Conservation (phyloP, 202 grass and related monocot genomes). For the Saccharum hybrid region DNA sequence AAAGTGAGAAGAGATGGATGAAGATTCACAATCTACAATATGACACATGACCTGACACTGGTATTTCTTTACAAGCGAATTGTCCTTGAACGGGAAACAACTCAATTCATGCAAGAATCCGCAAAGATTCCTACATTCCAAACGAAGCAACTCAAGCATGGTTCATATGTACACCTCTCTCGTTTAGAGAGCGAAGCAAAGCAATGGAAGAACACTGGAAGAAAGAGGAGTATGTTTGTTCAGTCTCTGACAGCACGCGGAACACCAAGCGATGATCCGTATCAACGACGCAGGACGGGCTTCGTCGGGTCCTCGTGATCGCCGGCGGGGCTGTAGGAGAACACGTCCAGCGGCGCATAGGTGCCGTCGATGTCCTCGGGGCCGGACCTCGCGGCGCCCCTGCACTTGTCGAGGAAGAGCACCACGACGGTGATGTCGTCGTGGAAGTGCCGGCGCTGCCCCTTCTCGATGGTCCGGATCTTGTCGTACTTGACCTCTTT, state of each 20-base stretch:
- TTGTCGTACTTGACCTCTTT: slow-evolving; percentile 78
- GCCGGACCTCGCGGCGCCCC: slow-evolving; percentile 22
- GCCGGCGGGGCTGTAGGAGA: slow-evolving; percentile 58
- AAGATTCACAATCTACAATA: background rate
- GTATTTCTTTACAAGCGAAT: background rate
- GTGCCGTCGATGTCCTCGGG: slow-evolving; percentile 56
- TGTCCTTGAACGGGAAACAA: background rate
- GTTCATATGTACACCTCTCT: background rate
- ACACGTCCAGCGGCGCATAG: slow-evolving; percentile 63
- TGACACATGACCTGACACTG: background rate
- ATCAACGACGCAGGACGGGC: slow-evolving; percentile 31
- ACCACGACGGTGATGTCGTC: slow-evolving; percentile 91
- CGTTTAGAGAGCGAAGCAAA: background rate
- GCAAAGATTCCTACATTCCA: background rate
- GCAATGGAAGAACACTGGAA: background rate
- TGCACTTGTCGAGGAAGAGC: slow-evolving; percentile 66
- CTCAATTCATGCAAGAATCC: background rate
- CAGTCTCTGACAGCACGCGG: background rate
- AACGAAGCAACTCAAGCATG: background rate
- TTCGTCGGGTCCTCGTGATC: slow-evolving; percentile 50
- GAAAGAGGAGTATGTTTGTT: background rate
- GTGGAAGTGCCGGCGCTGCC: slow-evolving; percentile 58
- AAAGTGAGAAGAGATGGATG: background rate
- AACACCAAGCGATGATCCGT: background rate
- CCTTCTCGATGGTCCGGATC: slow-evolving; percentile 75